Base-by-base conservation (phyloP, 1,284 basidiomycete species). In the Grifola frondosa region DNA sequence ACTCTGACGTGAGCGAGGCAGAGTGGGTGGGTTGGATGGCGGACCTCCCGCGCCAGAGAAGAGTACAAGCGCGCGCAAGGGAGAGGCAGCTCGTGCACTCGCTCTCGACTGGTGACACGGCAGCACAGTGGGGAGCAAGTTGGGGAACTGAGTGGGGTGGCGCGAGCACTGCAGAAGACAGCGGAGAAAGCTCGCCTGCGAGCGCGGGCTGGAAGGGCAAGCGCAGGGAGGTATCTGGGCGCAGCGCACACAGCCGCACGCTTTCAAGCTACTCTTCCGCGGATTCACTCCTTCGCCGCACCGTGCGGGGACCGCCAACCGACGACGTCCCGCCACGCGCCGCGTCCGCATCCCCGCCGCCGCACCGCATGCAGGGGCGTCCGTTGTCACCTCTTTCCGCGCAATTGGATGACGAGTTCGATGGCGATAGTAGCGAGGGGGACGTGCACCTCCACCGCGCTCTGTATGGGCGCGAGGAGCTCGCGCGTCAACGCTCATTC, bases 11-110 rank as follows among this genome's bases (percentile, higher is more conserved):
- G 21, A 70, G 76, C 49, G 80, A 81, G 52, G 63, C 68, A n/a
- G 80, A 82, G 49, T 82, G 80, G 80, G 69, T 77, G 6, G 72
- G 70, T 5, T 82, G 80, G 80, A 64, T 67, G 54, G 68, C 66
- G 8, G 80, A 79, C 56, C 51, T 80, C 22, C 62, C 67, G 28
- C 67, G 77, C 6, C 75, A 76, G 23, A 40, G 44, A 15, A 31
- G 47, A 12, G 42, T 40, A 13, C 47, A 37, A 10, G 38, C 33
- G 5, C 16, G 26, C n/a, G 33, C 39, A 13, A 31, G 21, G 26
- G 38, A 41, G 19, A 29, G 22, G 4, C 41, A 43, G 10, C 40
- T 42, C 25, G 37, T 31, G 24, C 13, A 21, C 10, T 38, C 26
- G 7, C 23, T 24, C 13, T n/a, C 20, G 10, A 31, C 20, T 23